phyloP scores from a whole-genome alignment of 805 yeast species.

The Debaryomyces tyrocola region DNA sequence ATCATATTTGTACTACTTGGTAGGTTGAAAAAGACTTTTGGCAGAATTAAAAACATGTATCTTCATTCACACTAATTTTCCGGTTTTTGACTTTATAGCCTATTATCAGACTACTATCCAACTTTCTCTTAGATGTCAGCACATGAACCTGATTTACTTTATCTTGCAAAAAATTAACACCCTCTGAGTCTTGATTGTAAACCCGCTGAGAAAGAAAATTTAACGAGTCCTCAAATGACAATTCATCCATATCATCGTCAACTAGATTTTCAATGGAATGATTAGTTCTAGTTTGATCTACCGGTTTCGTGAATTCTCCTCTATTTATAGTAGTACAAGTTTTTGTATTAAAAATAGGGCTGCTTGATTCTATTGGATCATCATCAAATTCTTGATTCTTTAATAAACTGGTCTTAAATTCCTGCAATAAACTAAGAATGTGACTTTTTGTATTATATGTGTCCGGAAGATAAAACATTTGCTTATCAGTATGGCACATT shows the following conservation, averaged over 20 bases:
- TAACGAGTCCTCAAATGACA: conserved; percentile 17
- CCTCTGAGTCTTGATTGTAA: not conserved
- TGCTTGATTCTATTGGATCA: not conserved
- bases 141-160: not conserved
- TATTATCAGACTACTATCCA: not conserved
- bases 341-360: not conserved
- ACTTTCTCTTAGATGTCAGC: not conserved
- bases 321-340: not conserved
- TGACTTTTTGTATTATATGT: not conserved
- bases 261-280: not conserved
- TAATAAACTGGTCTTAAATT: conserved; percentile 2
- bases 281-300: no score
- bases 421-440: conserved; percentile 5
- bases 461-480: conserved; percentile 10
- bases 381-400: not conserved
- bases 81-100: not conserved
- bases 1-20: no score
- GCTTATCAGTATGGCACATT: not conserved
- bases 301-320: not conserved
- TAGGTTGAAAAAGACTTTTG: no score
- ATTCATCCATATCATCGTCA: conserved; percentile 8
- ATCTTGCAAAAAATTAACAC: not conserved
- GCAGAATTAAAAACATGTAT: not conserved
- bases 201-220: conserved; percentile 13
- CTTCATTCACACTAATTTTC: conserved; percentile 1